phyloP scores from a whole-genome alignment of 2,329 filamentous ascomycete genomes.

The Colletotrichum gloeosporioides region DNA sequence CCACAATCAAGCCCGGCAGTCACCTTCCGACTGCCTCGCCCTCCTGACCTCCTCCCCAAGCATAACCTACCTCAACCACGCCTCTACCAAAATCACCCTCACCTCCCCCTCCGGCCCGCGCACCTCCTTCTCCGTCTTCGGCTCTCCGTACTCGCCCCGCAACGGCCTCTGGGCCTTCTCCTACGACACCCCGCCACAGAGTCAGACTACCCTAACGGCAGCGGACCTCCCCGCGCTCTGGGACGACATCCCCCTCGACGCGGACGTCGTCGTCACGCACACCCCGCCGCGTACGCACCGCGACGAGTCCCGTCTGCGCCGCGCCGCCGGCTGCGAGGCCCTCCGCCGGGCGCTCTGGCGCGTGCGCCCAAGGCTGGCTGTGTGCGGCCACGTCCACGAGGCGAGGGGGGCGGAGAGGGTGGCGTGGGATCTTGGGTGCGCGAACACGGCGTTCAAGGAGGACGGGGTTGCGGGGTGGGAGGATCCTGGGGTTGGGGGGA shows the following conservation, averaged over 20 bases:
- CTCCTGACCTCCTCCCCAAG: conserved; percentile 59
- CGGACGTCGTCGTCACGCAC: conserved; percentile 74
- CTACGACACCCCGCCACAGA: conserved; percentile 48
- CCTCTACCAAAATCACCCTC: conserved; percentile 59
- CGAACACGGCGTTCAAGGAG: conserved; percentile 50
- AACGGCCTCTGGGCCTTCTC: conserved; percentile 70
- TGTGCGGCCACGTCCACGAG: conserved; percentile 78
- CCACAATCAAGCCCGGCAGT: conserved; percentile 62
- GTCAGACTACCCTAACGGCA: background rate
- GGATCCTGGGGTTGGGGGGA: conserved; percentile 64
- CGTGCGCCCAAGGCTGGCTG: conserved; percentile 66
- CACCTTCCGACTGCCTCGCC: conserved; percentile 55
- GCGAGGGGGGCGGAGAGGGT: conserved; percentile 69
- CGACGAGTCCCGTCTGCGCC: conserved; percentile 50
- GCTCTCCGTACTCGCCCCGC: conserved; percentile 69
- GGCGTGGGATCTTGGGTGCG: conserved; percentile 57
- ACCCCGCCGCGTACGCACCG: conserved; percentile 67
- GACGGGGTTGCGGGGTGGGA: conserved; percentile 53
- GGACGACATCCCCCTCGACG: conserved; percentile 63
- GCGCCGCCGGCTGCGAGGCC: conserved; percentile 62
- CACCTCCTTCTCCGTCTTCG: conserved; percentile 72
- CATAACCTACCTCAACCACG: conserved; percentile 71
- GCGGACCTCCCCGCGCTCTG: conserved; percentile 53
- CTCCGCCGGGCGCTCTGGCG: conserved; percentile 63
- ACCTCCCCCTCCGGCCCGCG: conserved; percentile 56